phyloP scores from a whole-genome alignment of 768 basidiomycete genomes.

The Tylopilus sp. region DNA sequence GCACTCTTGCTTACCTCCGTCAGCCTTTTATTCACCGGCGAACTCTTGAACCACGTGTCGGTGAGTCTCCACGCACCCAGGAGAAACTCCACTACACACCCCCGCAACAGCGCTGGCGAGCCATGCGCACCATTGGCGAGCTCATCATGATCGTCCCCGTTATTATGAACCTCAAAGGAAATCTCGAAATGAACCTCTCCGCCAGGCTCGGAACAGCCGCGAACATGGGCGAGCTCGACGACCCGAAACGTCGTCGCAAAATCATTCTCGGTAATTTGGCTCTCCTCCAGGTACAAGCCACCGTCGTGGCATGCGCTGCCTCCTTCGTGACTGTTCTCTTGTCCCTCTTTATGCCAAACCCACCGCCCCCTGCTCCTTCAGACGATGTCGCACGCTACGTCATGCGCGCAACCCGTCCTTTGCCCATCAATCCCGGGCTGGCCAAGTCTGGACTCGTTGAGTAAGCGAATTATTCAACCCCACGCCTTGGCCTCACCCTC shows the following conservation, averaged over 20 bases:
- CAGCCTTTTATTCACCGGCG: conserved; percentile 87
- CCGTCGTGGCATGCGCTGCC: conserved; percentile 84
- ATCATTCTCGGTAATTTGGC: conserved; percentile 81
- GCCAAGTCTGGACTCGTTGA: conserved; percentile 37
- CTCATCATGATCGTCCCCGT: conserved; percentile 96
- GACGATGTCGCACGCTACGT: conserved; percentile 5
- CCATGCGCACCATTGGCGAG: conserved; percentile 88
- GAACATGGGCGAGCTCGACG: conserved; percentile 89
- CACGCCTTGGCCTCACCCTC: conserved; percentile 3
- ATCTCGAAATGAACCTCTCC: conserved; percentile 98
- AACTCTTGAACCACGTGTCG: conserved; percentile 83
- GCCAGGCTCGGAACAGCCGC: conserved; percentile 93
- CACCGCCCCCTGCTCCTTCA: conserved; percentile 9
- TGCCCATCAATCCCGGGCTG: conserved; percentile 26
- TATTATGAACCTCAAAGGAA: conserved; percentile 93
- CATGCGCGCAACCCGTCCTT: conserved; percentile 20
- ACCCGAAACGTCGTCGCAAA: conserved; percentile 51
- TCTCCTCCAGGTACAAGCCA: conserved; percentile 90
- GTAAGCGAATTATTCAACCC: conserved; percentile 27
- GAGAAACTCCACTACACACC: conserved; percentile 7
- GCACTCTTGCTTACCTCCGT: conserved; percentile 81
- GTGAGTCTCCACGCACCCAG: conserved; percentile 40
- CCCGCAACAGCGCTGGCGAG: conserved; percentile 69
- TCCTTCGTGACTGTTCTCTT: conserved; percentile 74
- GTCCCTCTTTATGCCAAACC: conserved; percentile 54